Evolutionary conservation across 2,329 filamentous ascomycete genomes (phyloP).

Genomic region (Trichoderma sp.): DNA sequence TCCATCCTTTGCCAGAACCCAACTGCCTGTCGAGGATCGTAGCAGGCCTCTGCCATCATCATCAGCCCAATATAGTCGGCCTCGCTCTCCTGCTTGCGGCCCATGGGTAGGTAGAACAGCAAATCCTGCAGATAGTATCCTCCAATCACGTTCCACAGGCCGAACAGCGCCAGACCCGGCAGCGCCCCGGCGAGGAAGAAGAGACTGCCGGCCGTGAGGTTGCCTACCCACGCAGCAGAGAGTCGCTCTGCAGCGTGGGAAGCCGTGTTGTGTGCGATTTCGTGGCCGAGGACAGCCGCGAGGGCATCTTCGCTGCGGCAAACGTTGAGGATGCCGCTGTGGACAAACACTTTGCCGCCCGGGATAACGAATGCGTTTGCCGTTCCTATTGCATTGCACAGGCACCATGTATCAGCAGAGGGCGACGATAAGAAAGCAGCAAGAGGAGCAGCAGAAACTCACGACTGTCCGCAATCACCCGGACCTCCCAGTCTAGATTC

Average conservation of each 20-base stretch:
- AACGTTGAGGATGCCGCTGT: constrained; percentile 69
- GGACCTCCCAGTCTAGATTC: constrained; percentile 67
- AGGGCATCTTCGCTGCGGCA: constrained; percentile 68
- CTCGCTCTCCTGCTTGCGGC: constrained; percentile 71
- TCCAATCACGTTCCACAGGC: constrained; percentile 47
- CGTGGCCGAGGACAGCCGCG: constrained; percentile 75
- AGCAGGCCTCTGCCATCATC: constrained; percentile 82
- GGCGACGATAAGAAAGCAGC: not conserved
- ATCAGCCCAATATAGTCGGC: constrained; percentile 80
- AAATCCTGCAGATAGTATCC: constrained; percentile 57
- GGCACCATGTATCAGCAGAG: not conserved
- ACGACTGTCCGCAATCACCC: constrained; percentile 69
- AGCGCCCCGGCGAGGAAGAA: constrained; percentile 51
- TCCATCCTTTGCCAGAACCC: constrained; percentile 71
- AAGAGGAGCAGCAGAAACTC: constrained; percentile 30
- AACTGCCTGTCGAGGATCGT: constrained; percentile 67
- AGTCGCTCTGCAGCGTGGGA: constrained; percentile 67
- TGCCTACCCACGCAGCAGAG: constrained; percentile 54
- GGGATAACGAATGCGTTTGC: constrained; percentile 78
- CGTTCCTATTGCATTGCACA: constrained; percentile 40
- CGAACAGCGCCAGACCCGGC: constrained; percentile 44
- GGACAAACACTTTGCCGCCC: constrained; percentile 79
- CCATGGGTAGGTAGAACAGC: constrained; percentile 68
- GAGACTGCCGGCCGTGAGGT: constrained; percentile 52
- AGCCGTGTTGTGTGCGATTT: constrained; percentile 76